Evolutionary conservation across 2,329 filamentous ascomycete genomes (phyloP), one percentile per base, ranked within the genome.

Genomic region (Alternaria hordeiaustralica): DNA sequence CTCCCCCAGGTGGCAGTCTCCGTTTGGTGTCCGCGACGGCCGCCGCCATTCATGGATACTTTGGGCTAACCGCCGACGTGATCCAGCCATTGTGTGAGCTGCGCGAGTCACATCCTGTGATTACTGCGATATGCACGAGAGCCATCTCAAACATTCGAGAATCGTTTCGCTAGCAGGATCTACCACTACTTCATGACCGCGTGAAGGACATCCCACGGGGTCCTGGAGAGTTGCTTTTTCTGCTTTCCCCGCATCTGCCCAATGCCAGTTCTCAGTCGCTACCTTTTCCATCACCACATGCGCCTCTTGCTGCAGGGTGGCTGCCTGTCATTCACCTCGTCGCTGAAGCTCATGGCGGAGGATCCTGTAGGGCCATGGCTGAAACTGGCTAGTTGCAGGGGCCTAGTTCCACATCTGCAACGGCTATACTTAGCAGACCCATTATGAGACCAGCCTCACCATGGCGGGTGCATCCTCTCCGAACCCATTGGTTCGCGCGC

Each of bases 381-480:
- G 76, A 78, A 79, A 79, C 75, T 59, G 51, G 63, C 60, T 65
- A 63, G 43, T 70, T 75, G 70, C 76, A 75, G 72, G 30, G 70
- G 71, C 66, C 64, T 60, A 61, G 73, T 78, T 79, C 75, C 74
- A 79, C 66, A 63, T 74, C 61, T 78, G 73, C 73, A 70, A 75
- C 75, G 67, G 66, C 76, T 75, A 75, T 73, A 75, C 75, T 72
- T 79, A 78, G 77, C 69, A 68, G 68, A 53, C 63, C 69, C 69
- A 63, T 65, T 64, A 63, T 69, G 53, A 66, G 67, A 55, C 66
- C 63, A 58, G 55, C 60, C 59, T 49, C 59, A 43, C 63, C 65
- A 72, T 33, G 69, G 72, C 73, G 74, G 75, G 64, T 73, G 58
- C 56, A 30, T 33, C 59, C 63, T 55, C 41, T 71, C 65, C 73